Conservation (phyloP, 2,329 filamentous ascomycete genomes). For the Curvularia lunata region DNA sequence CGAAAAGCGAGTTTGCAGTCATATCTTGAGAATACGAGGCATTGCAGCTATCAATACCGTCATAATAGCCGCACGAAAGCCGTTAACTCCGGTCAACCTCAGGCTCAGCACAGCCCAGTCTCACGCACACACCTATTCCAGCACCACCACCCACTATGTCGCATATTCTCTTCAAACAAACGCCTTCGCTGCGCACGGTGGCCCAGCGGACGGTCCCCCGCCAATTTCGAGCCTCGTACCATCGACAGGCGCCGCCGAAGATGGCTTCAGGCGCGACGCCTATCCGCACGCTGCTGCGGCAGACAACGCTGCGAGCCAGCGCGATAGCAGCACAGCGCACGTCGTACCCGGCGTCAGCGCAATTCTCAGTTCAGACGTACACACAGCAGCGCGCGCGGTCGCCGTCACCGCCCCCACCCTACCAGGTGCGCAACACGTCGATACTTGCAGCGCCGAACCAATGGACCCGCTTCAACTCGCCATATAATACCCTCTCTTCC, state of each 20-base stretch:
- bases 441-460: conserved; percentile 32
- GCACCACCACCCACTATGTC: conserved; percentile 22
- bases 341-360: conserved; percentile 29
- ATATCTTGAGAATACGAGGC: not conserved
- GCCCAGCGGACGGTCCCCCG: conserved; percentile 17
- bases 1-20: not conserved
- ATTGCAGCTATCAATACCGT: conserved; percentile 1
- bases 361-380: conserved; percentile 22
- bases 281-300: conserved; percentile 41
- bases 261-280: conserved; percentile 34
- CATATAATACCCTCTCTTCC: conserved; percentile 37
- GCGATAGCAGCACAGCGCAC: conserved; percentile 32
- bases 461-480: conserved; percentile 45
- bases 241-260: conserved; percentile 25
- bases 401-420: conserved; percentile 34
- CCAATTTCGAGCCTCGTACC: conserved; percentile 18
- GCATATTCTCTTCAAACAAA: conserved; percentile 22
- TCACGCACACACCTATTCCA: conserved; percentile 10
- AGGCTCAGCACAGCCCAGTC: conserved; percentile 20
- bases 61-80: conserved; percentile 1
- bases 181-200: conserved; percentile 18
- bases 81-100: conserved; percentile 25
- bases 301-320: conserved; percentile 34
- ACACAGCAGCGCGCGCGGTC: conserved; percentile 29
- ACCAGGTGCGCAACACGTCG: conserved; percentile 34